phyloP scores from a whole-genome alignment of 148 eudicot genomes.

The Silene latifolia region DNA sequence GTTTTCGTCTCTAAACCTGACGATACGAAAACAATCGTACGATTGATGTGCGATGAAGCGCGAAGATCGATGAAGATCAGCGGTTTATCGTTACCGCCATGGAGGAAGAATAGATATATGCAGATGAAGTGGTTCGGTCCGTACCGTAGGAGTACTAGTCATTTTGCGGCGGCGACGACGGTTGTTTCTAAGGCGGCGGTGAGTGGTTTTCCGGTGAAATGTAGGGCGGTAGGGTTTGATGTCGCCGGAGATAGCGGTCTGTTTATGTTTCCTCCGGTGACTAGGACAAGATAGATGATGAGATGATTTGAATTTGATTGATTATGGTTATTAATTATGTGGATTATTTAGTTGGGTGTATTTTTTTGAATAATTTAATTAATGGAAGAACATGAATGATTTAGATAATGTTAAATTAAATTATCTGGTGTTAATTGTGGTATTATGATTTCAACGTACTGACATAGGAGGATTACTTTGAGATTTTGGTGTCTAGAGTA shows the following conservation, averaged over 20 bases:
- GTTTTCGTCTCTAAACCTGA: constrained; percentile 50
- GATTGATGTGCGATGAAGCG: constrained; percentile 53
- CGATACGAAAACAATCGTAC: constrained; percentile 48
- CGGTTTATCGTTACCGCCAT: constrained; percentile 67
- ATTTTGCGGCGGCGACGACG: constrained; percentile 26
- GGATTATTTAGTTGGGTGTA: background rate
- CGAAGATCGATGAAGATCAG: constrained; percentile 60
- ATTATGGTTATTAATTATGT: background rate
- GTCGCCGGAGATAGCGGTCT: constrained; percentile 16
- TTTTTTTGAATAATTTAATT: background rate
- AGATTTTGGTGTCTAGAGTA: no score
- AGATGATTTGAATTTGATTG: constrained; percentile 21
- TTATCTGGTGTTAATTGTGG: no score
- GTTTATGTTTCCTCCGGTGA: constrained; percentile 36
- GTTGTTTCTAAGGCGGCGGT: background rate
- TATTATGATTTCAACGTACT: no score
- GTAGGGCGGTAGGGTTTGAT: constrained; percentile 31
- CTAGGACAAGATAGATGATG: constrained; percentile 54
- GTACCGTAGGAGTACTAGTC: constrained; percentile 46
- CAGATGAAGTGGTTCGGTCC: constrained; percentile 90
- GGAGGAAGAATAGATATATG: constrained; percentile 84
- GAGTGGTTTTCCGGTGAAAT: constrained; percentile 23
- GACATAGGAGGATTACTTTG: no score
- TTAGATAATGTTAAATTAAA: no score
- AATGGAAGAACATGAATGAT: background rate